Percentiles rank a stretch among this genome's conserved stretches.
phyloP scores from a whole-genome alignment of 1,139 yeast species.

The Suhomyces bokatorum region DNA sequence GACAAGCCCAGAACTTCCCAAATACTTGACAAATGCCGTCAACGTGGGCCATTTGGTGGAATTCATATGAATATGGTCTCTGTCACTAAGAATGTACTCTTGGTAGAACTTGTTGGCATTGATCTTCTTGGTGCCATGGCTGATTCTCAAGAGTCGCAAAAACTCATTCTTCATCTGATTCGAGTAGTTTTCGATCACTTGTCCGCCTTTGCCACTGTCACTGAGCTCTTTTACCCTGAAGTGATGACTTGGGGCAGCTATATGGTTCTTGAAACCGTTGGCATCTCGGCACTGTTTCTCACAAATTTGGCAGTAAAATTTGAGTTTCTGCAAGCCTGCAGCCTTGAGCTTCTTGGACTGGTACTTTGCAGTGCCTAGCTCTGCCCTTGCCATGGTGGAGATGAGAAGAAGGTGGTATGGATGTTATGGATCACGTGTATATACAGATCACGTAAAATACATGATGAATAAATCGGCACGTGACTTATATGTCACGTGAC shows the following conservation, averaged over 20 bases:
- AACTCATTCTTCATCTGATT: conserved; percentile 63
- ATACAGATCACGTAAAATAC: too few species aligned
- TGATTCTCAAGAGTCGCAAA: conserved; percentile 55
- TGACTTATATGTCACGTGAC: not conserved
- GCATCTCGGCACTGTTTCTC: conserved; percentile 92
- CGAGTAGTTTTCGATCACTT: conserved; percentile 61
- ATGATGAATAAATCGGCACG: not conserved
- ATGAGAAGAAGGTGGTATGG: not conserved
- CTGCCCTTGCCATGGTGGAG: conserved; percentile 45
- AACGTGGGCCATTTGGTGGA: conserved; percentile 80
- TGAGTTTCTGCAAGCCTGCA: conserved; percentile 79
- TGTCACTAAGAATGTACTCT: conserved; percentile 73
- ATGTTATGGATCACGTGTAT: not conserved
- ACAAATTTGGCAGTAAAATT: conserved; percentile 90
- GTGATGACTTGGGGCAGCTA: conserved; percentile 73
- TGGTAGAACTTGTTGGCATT: conserved; percentile 88
- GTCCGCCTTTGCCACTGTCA: conserved; percentile 39
- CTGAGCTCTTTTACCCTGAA: conserved; percentile 44
- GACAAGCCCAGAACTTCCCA: conserved; percentile 63
- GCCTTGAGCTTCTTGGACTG: conserved; percentile 77
- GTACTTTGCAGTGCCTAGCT: conserved; percentile 80
- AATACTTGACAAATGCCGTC: conserved; percentile 64
- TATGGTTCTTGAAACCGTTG: conserved; percentile 90
- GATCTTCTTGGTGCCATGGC: conserved; percentile 80
- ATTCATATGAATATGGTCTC: conserved; percentile 86